Conservation (phyloP, 2,329 filamentous ascomycete genomes). For the Trichoderma atroviride region DNA sequence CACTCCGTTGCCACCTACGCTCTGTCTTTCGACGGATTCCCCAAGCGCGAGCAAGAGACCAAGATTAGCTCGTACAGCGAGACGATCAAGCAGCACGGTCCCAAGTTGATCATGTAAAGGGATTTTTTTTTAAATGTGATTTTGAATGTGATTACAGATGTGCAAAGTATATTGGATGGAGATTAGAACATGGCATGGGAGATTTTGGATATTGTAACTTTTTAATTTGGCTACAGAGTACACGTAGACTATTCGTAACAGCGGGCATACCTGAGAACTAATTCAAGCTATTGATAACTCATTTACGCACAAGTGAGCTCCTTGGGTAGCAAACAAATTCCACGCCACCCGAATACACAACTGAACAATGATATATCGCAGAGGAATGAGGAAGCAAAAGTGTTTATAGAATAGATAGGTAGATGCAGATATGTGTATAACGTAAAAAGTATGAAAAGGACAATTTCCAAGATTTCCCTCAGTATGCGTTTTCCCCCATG, state of each 20-base stretch:
- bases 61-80: conserved; percentile 38
- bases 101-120: conserved; percentile 49
- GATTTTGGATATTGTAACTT: conserved; percentile 1
- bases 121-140: not conserved
- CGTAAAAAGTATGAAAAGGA: not conserved
- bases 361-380: no score
- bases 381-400: no score
- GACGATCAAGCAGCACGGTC: conserved; percentile 53
- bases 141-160: not conserved
- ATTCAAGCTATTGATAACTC: not conserved
- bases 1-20: conserved; percentile 74
- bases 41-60: conserved; percentile 49
- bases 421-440: not conserved
- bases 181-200: not conserved
- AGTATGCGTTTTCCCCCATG: conserved; percentile 4
- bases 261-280: not conserved
- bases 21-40: conserved; percentile 66
- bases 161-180: not conserved
- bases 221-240: not conserved
- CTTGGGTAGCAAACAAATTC: no score
- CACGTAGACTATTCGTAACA: not conserved
- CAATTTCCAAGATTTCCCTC: not conserved
- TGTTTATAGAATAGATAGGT: no score
- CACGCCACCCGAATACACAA: no score
- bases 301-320: not conserved